Evolutionary conservation across 2,329 filamentous ascomycete species (phyloP), one percentile per base, ranked within the genome.

Genomic region (Hypoxylon sp.): DNA sequence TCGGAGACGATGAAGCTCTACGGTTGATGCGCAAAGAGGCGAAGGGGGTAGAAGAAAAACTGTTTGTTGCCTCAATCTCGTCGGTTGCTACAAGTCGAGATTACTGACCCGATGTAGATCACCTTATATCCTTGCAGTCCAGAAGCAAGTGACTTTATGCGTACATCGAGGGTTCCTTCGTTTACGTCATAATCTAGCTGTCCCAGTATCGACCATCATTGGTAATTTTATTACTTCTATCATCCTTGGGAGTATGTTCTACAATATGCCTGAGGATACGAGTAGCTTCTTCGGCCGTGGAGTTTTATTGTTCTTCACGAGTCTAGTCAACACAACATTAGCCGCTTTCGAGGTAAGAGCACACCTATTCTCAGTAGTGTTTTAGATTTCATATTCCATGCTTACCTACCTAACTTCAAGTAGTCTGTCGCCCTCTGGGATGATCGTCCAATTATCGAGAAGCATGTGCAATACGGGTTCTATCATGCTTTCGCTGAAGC

Each of bases 401-500:
- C n/a, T n/a, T n/a, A n/a, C n/a, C n/a, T n/a, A 39, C 11, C 34
- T 39, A 39, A 39, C n/a, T n/a, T n/a, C n/a, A n/a, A n/a, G n/a
- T 39, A 39, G 34, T 39, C 34, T 16, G 34, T 95, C 32, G 92
- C 91, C 0, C 84, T 97, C 4, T 97, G 95, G 77, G 87, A 91
- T 1, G 93, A 97, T 84, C 90, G 94, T 29, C 91, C 92, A 1
- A 97, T 97, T 71, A 92, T 97, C 59, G 93, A 97, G 76, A 97
- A 97, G 77, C 94, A 97, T 73, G 81, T 85, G 62, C 88, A 90
- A 58, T 97, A 96, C 76, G 93, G 93, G 9, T 84, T 97, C 16
- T 96, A 97, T 74, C 94, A 96, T 74, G 93, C 94, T 0, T 93
- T 90, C 11, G 90, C 93, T 14, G 93, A 97, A 83, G 91, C 92